Evolutionary conservation across 805 yeast genomes (phyloP).

Genomic region (Spathaspora hagerdaliae): DNA sequence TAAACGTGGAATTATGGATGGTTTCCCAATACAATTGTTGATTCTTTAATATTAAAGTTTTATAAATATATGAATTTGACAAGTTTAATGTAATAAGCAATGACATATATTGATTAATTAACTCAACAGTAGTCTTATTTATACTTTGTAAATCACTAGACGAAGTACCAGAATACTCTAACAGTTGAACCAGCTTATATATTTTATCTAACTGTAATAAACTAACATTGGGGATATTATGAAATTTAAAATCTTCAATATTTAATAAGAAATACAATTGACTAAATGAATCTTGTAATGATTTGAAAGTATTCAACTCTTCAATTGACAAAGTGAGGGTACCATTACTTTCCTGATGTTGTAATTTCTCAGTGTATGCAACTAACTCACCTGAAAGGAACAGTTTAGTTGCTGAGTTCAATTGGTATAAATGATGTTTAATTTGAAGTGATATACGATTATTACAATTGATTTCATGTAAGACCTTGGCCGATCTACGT

Average conservation of each 20-base stretch:
- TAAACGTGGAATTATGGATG: conserved; percentile 18
- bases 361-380: conserved; percentile 2
- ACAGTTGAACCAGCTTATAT: no score
- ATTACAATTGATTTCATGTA: conserved; percentile 21
- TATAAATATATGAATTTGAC: conserved; percentile 30
- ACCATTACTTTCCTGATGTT: neutral
- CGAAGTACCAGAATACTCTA: neutral
- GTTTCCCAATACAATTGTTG: conserved; percentile 34
- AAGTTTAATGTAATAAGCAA: conserved; percentile 21
- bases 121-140: conserved; percentile 5
- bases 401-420: conserved; percentile 18
- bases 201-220: conserved; percentile 9
- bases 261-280: conserved; percentile 17
- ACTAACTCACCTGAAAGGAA: conserved; percentile 18
- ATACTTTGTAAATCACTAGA: neutral
- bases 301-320: conserved; percentile 1
- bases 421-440: conserved; percentile 15
- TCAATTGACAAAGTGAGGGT: neutral
- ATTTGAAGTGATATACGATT: conserved; percentile 28
- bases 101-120: conserved; percentile 21
- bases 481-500: conserved; percentile 6
- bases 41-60: conserved; percentile 28
- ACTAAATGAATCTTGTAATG: conserved; percentile 19
- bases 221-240: conserved; percentile 7
- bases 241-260: conserved; percentile 16